Base-by-base conservation (phyloP, 2,329 filamentous ascomycete species). In the Amphichorda felina region DNA sequence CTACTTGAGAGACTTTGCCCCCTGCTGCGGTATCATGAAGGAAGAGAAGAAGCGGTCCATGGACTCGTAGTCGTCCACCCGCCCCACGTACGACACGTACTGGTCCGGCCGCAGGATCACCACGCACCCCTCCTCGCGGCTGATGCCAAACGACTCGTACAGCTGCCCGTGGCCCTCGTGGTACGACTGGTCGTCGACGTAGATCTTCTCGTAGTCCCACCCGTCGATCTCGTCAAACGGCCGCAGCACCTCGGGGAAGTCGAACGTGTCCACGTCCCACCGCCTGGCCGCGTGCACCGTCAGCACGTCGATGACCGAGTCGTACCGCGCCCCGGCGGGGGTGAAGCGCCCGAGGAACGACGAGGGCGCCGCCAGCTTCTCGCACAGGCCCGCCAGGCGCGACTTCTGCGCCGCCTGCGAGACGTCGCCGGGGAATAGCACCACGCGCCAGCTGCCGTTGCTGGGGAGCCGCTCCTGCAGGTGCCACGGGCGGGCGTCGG, bases 351-450 rank as follows among this genome's bases (percentile, higher is more conserved):
- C 22, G 11, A 40, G 19, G 21, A 41, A 43, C 2, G 38, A 39
- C 27, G 44, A 39, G 4, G 42, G 39, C 22, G 42, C 36, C 5
- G 41, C 8, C 42, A 51, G 4, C 75, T 56, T 34, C 46, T 55
- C 47, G 32, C 72, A 73, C 18, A 80, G 62, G 1, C 34, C 44
- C 18, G 66, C 50, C 4, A 75, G 55, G 4, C 63, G 59, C 0
- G 50, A 43, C 38, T 61, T 61, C 39, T 74, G 69, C 1, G 40
- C 36, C 0, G 55, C 10, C 0, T 57, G 43, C 3, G 59, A 53
- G 3, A 83, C 54, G 41, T 79, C 60, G 1, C 79, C 79, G 0
- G 73, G 65, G 43, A 84, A 82, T 2, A 83, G 55, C 2, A 79
- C 52, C 21, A 80, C 48, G 7, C 74, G 59, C 51, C 73, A 79